Percentiles rank a stretch among this genome's conserved stretches.
Evolutionary conservation across 148 eudicot genomes (phyloP).

Genomic region (Rhododendron mucronatum): DNA sequence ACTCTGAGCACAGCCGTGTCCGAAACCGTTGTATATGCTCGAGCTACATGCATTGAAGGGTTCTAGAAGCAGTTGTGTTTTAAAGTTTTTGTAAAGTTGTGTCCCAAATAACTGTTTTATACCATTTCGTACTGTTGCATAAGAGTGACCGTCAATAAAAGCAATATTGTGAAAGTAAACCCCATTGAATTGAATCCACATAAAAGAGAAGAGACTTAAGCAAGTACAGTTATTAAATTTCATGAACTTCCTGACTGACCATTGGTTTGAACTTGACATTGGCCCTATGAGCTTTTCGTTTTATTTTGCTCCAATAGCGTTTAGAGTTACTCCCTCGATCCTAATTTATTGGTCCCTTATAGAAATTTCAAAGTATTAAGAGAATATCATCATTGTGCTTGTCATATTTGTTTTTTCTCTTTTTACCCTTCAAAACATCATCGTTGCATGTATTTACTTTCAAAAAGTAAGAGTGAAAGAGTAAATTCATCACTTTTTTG

Average conservation of each 20-base stretch:
- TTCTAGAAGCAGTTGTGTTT: neutral
- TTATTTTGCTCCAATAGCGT: neutral
- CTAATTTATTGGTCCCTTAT: too few relatives aligned
- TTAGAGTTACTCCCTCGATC: too few relatives aligned
- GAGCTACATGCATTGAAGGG: neutral
- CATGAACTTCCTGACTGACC: neutral
- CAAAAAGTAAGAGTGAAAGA: too few relatives aligned
- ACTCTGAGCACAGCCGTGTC: neutral
- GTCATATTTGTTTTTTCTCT: too few relatives aligned
- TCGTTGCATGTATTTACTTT: too few relatives aligned
- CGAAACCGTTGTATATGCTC: neutral
- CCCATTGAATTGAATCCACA: neutral
- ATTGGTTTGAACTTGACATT: neutral
- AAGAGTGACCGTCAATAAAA: neutral
- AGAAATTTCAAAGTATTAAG: too few relatives aligned
- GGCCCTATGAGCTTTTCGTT: neutral
- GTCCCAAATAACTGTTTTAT: neutral
- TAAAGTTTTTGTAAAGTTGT: neutral
- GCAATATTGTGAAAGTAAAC: neutral
- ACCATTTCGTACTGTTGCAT: neutral
- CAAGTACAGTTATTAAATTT: neutral
- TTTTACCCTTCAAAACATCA: too few relatives aligned
- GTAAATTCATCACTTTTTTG: too few relatives aligned
- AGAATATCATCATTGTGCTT: too few relatives aligned
- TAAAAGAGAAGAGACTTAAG: neutral